Evolutionary conservation across 176 grass and related monocot genomes (phyloP).

Genomic region (Chloris gayana): DNA sequence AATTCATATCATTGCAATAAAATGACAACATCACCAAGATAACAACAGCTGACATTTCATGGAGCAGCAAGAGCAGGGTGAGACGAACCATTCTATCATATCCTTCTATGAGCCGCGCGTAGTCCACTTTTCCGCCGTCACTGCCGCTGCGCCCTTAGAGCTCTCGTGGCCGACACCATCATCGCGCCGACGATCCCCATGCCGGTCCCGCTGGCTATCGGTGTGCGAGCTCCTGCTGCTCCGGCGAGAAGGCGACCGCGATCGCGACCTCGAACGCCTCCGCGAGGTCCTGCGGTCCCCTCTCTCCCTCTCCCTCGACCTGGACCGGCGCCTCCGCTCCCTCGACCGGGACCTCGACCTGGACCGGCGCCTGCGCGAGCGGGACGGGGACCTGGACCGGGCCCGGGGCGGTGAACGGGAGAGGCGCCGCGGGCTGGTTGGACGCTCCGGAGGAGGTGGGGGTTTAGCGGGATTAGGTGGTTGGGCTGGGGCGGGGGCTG

Average conservation of each 20-base stretch:
- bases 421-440: background rate
- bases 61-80: slow-evolving; percentile 2
- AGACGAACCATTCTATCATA: slow-evolving; percentile 80
- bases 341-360: slow-evolving; percentile 50
- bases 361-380: slow-evolving; percentile 45
- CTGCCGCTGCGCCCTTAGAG: slow-evolving; percentile 46
- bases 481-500: slow-evolving; percentile 22
- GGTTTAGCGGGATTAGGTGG: background rate
- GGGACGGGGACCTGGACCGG: slow-evolving; percentile 42
- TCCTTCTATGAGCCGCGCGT: slow-evolving; percentile 72
- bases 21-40: background rate
- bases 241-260: slow-evolving; percentile 34
- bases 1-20: background rate
- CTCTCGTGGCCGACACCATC: slow-evolving; percentile 32
- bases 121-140: slow-evolving; percentile 57
- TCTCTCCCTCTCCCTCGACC: no score
- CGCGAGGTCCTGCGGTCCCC: background rate
- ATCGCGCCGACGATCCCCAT: slow-evolving; percentile 40
- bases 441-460: background rate
- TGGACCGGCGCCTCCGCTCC: no score
- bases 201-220: slow-evolving; percentile 31
- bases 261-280: slow-evolving; percentile 30
- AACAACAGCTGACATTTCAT: background rate
- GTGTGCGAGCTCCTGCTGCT: slow-evolving; percentile 42
- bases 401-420: slow-evolving; percentile 13